Percentiles rank a stretch among this genome's conserved stretches.
These are phyloP conservation scores for Stachybotrys echinatus DNA, from an alignment of 2,329 filamentous ascomycete genomes.

Conservation along the genomic window DNA sequence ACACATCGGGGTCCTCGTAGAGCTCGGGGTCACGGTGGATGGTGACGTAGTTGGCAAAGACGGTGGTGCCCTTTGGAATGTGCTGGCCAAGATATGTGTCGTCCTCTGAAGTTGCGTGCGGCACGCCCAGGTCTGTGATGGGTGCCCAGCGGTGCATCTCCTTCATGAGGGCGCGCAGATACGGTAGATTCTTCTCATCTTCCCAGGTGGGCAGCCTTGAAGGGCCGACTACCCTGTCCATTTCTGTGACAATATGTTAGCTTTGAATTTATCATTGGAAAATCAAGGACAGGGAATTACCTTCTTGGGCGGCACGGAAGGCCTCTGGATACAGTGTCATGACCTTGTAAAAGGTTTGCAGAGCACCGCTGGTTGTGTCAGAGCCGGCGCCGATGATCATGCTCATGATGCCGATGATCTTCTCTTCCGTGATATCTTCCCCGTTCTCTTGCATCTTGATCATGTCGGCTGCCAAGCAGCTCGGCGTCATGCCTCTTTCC, in stretches of 20 bases:
- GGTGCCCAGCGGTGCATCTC: conserved; percentile 32
- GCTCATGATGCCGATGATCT: neutral
- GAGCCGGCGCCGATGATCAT: neutral
- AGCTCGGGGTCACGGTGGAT: conserved; percentile 40
- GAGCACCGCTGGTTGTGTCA: conserved; percentile 1
- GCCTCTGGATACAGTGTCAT: conserved; percentile 3
- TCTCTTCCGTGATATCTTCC: neutral
- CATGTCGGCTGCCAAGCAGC: neutral
- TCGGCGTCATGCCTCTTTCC: neutral
- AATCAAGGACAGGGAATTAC: no score
- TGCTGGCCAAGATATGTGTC: conserved; percentile 30
- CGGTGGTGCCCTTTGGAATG: conserved; percentile 34
- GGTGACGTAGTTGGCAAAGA: conserved; percentile 37
- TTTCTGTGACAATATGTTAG: conserved; percentile 26
- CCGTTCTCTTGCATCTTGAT: neutral
- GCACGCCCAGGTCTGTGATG: conserved; percentile 18
- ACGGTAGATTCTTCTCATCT: conserved; percentile 26
- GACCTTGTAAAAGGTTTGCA: conserved; percentile 1
- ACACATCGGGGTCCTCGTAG: conserved; percentile 32
- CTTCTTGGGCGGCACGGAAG: conserved; percentile 13
- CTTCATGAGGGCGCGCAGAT: conserved; percentile 28
- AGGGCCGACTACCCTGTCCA: conserved; percentile 26
- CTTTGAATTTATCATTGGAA: conserved; percentile 23
- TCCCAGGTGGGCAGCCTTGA: conserved; percentile 22
- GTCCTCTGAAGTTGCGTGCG: conserved; percentile 30